Evolutionary conservation across 2,329 filamentous ascomycete species (phyloP), one percentile per base, ranked within the genome.

Genomic region (Lasiodiplodia theobromae): DNA sequence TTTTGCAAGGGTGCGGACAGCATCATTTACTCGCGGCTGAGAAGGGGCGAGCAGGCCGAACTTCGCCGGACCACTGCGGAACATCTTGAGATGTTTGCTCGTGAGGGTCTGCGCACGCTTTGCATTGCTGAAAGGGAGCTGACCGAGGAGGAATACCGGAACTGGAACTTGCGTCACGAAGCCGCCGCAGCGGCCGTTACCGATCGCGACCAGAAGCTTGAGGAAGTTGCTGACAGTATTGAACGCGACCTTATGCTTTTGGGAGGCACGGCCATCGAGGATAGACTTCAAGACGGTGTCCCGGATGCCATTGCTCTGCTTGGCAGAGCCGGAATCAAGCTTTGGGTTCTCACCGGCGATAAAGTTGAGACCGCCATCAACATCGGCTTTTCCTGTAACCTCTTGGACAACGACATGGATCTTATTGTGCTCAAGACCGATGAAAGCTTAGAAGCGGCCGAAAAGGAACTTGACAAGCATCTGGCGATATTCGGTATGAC

Each of bases 291-390:
- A 81, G 96, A 99, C 74, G 96, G 95, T 69, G 96, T 99, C 3
- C 96, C 96, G 7, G 96, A 98, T 77, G 95, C 96, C 0, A 99
- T 99, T 74, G 92, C 91, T 63, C 83, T 99, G 54, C 89, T 99
- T 65, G 95, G 91, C 37, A 89, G 94, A 75, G 96, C 96, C 66
- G 96, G 96, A 78, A 97, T 99, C 81, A 99, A 99, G 81, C 88
- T 99, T 8, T 99, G 96, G 96, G 96, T 99, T 66, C 84, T 99
- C 72, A 99, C 96, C 18, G 96, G 96, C 71, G 96, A 99, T 85
- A 99, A 98, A 81, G 95, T 98, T 38, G 96, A 99, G 82, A 99
- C 96, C 28, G 96, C 96, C 69, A 99, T 99, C 88, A 99, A 99
- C 82, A 99, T 99, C 77, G 96, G 96, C 2, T 99, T 98, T 81